A percentile compares a stretch with the other conserved stretches of the same genome.
Evolutionary conservation across 768 basidiomycete genomes (phyloP).

Genomic region (Amanita jacksonii): DNA sequence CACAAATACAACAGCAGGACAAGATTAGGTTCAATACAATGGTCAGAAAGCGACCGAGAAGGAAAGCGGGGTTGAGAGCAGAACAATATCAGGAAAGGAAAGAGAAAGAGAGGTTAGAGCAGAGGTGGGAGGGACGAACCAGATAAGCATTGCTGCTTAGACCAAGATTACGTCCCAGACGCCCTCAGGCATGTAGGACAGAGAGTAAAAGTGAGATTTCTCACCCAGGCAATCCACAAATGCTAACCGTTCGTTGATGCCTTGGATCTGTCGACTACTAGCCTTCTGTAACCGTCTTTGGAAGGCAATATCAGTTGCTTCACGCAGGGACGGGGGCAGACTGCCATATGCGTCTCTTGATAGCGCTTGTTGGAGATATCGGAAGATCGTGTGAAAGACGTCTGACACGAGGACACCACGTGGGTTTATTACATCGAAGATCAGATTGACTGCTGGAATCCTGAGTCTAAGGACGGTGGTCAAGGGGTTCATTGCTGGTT

Average conservation of each 20-base stretch:
- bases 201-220: conserved; percentile 1
- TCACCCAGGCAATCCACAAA: conserved; percentile 10
- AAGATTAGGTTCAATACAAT: neutral
- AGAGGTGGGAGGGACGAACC: too few species aligned
- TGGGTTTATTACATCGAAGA: conserved; percentile 7
- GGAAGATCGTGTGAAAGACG: neutral
- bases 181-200: neutral
- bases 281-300: neutral
- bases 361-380: neutral
- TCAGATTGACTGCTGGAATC: conserved; percentile 1
- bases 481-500: neutral
- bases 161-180: conserved; percentile 3
- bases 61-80: conserved; percentile 1
- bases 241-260: conserved; percentile 3
- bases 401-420: conserved; percentile 3
- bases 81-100: neutral
- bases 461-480: neutral
- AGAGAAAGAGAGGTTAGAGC: neutral
- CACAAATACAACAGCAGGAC: neutral
- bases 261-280: neutral
- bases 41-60: conserved; percentile 6
- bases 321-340: neutral
- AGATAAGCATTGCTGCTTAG: neutral
- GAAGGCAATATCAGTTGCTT: conserved; percentile 4
- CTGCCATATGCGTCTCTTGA: conserved; percentile 7